Conservation (phyloP, 306 rosid species). For the Cotoneaster glaucophyllus region DNA sequence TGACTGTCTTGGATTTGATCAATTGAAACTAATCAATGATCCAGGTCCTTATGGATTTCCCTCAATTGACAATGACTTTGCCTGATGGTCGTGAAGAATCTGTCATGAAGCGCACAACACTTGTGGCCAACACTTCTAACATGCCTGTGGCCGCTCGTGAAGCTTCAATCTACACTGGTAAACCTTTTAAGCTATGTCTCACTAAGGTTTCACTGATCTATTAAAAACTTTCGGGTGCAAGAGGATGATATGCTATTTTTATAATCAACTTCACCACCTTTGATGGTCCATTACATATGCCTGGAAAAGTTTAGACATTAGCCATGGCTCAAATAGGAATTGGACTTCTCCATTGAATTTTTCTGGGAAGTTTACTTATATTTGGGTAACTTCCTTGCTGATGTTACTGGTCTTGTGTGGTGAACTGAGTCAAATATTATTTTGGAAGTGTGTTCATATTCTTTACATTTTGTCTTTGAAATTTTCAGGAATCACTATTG, state of each 20-base stretch:
- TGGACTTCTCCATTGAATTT: background rate
- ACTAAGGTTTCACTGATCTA: background rate
- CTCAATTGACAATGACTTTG: constrained; percentile 99
- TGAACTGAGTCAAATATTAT: background rate
- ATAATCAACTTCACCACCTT: background rate
- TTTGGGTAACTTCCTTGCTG: background rate
- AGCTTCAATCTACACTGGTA: constrained; percentile 99
- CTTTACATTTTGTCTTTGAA: background rate
- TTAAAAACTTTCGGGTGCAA: background rate
- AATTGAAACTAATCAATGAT: constrained; percentile 12
- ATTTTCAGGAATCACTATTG: constrained; percentile 87
- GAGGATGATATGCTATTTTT: background rate
- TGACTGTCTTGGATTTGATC: constrained; percentile 8
- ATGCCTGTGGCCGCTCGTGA: constrained; percentile 99
- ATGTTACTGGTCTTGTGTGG: background rate
- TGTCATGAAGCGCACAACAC: constrained; percentile 99
- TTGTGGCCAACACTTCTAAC: constrained; percentile 98
- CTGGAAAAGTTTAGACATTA: background rate
- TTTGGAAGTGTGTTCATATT: background rate
- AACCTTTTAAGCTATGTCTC: background rate
- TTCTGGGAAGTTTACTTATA: background rate
- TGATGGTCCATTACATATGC: background rate
- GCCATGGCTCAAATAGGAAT: background rate
- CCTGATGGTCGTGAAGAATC: constrained; percentile 99
- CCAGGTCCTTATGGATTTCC: constrained; percentile 98